Evolutionary conservation across 2,329 filamentous ascomycete genomes (phyloP), one percentile per base, ranked within the genome.

Genomic region (Aspergillus uvarum): DNA sequence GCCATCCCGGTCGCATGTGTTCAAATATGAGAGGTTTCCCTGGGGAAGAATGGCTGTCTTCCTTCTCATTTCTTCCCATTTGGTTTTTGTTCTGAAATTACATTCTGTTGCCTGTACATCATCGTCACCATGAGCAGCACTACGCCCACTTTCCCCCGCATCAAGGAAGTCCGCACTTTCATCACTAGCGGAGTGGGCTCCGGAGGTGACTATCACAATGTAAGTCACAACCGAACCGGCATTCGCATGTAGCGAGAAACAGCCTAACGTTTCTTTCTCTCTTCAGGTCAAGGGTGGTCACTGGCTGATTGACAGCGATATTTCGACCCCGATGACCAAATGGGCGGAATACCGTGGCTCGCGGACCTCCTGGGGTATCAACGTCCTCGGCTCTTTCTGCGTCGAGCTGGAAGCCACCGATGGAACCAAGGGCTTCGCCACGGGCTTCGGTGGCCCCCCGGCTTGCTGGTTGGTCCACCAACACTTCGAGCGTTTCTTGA

Each of bases 401-500:
- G 85, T 97, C 7, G 92, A 96, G 77, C 87, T 97, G 58, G 91
- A 96, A 76, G 90, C 90, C 16, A 88, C 85, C 7, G 92, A 97
- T 80, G 93, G 93, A 65, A 95, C 91, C n/a, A 90, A 94, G 67
- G 93, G 93, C 42, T 95, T 96, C 74, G 93, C 93, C 3, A 97
- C 93, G 29, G 93, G 93, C 16, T 97, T 97, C 72, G 93, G 93
- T 74, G 93, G 93, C 1, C 93, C 93, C 16, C 93, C 93, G 35
- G 93, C 90, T 42, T 96, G 93, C 80, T 97, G 93, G 93, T 85
- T 97, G 54, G 89, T 95, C 47, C 89, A 94, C 72, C 89, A 96
- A 77, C 93, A 97, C 79, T 96, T 97, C 74, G 89, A 95, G 77
- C 86, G 93, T 63, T 97, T 97, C 83, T 80, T 97, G 62, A 83